Evolutionary conservation across 345 rosid genomes (phyloP), one percentile per base, ranked within the genome.

Genomic region (Nasturtium officinale): DNA sequence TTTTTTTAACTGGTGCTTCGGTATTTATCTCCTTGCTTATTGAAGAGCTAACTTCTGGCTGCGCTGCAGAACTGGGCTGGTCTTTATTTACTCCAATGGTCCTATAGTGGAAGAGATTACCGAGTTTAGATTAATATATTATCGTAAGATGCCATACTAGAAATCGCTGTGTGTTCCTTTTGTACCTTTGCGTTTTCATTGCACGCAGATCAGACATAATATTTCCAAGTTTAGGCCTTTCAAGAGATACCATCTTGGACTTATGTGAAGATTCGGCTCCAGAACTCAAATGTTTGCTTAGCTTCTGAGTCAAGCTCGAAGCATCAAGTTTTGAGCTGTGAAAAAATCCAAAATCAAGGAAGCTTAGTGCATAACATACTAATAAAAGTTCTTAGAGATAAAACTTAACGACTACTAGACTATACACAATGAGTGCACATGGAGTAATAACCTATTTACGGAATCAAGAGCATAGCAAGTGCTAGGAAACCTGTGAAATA

Each of bases 141-240:
- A 58, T 33, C 37, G 28, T 23, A 13, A 48, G n/a, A 76, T 54
- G 33, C 66, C 33, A 18, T 51, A 51, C 8, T 13, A 23, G 6
- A 59, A 30, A 10, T 10, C 48, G 28, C 42, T 65, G 38, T 65
- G 38, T 47, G 30, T 65, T 64, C 59, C 25, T 35, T 32, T 73
- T 53, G 54, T 67, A 88, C 96, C 90, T 83, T 57, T 59, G 80
- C 64, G 28, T 74, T 71, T 74, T 85, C 51, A 82, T 67, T 73
- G 81, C 71, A 78, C 85, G 82, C 60, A 77, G 52, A 80, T 80
- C 84, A 72, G 83, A 55, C 65, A 56, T 56, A 52, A 60, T 75
- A 83, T 79, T 87, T 40, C n/a, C 83, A 82, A 72, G 66, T 76
- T 81, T 82, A 67, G 74, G 75, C 57, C 75, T 84, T 72, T 84